Conservation (phyloP, 1,284 basidiomycete species). For the Cystobasidium slooffiae region DNA sequence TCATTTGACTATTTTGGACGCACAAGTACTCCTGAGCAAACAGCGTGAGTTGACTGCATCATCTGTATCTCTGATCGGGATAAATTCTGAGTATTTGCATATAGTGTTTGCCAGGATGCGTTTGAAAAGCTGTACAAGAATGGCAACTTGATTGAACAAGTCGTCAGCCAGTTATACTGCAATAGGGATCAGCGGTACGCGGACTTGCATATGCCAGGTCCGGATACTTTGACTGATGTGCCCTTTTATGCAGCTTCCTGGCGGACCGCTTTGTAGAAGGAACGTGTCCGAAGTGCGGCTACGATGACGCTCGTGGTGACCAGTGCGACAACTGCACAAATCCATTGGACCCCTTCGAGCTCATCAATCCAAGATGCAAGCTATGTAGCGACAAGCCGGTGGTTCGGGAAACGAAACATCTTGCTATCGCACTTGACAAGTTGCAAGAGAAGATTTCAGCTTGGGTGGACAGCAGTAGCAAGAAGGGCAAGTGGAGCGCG, state of each 20-base stretch:
- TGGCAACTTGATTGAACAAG: constrained; percentile 74
- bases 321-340: constrained; percentile 95
- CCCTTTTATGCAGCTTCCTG: constrained; percentile 68
- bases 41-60: constrained; percentile 73
- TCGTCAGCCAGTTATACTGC: constrained; percentile 90
- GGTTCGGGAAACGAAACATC: constrained; percentile 73
- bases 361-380: constrained; percentile 94
- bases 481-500: constrained; percentile 84
- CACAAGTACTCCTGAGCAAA: constrained; percentile 88
- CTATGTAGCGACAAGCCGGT: constrained; percentile 75
- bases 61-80: background rate
- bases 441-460: constrained; percentile 83
- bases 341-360: constrained; percentile 83
- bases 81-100: too few species aligned
- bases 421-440: constrained; percentile 85
- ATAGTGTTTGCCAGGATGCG: constrained; percentile 83
- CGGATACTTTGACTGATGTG: constrained; percentile 13
- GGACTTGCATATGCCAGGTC: background rate
- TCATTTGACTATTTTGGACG: constrained; percentile 97
- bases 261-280: constrained; percentile 96
- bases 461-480: constrained; percentile 82
- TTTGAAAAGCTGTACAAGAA: constrained; percentile 82
- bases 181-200: constrained; percentile 80
- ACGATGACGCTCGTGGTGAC: constrained; percentile 92
- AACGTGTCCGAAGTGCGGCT: constrained; percentile 85